A percentile compares a stretch with the other conserved stretches of the same genome.
Conservation (phyloP, 1,139 yeast species). For the Yamadazyma triangularis region DNA sequence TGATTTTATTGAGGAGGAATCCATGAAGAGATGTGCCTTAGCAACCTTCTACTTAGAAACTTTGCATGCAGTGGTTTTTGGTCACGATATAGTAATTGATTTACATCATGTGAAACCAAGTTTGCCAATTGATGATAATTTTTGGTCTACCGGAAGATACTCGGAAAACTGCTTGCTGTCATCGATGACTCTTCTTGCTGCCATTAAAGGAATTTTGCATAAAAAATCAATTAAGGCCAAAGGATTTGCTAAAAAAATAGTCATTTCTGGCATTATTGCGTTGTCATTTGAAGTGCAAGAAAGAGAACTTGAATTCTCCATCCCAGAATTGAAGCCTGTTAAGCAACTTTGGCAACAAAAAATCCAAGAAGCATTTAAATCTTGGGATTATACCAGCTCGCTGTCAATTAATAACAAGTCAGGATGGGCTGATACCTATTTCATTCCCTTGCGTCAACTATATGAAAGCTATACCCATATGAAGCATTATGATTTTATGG, state of each 20-base stretch:
- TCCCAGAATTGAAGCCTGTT: constrained; percentile 42
- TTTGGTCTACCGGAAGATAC: constrained; percentile 50
- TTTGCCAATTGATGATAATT: constrained; percentile 75
- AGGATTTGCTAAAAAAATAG: constrained; percentile 56
- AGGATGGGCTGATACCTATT: constrained; percentile 9
- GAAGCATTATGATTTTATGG: constrained; percentile 64
- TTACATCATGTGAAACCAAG: constrained; percentile 25
- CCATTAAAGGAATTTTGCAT: constrained; percentile 24
- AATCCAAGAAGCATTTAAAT: constrained; percentile 57
- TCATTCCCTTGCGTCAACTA: constrained; percentile 14
- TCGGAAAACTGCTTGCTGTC: constrained; percentile 4
- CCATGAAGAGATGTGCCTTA: constrained; percentile 71
- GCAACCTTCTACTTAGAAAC: constrained; percentile 80
- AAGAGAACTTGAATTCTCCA: constrained; percentile 12
- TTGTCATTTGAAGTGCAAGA: constrained; percentile 23
- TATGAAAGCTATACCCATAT: constrained; percentile 15
- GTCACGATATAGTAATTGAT: constrained; percentile 61
- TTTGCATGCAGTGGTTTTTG: constrained; percentile 74
- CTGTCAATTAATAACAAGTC: constrained; percentile 5
- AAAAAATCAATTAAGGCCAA: constrained; percentile 15
- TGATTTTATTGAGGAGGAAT: constrained; percentile 75
- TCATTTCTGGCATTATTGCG: constrained; percentile 68
- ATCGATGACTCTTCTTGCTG: constrained; percentile 38
- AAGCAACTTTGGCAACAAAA: constrained; percentile 67
- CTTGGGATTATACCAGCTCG: constrained; percentile 14